A percentile compares a stretch with the other conserved stretches of the same genome.
phyloP scores from a whole-genome alignment of 768 basidiomycete species.

The Leccinum disarticulatum region DNA sequence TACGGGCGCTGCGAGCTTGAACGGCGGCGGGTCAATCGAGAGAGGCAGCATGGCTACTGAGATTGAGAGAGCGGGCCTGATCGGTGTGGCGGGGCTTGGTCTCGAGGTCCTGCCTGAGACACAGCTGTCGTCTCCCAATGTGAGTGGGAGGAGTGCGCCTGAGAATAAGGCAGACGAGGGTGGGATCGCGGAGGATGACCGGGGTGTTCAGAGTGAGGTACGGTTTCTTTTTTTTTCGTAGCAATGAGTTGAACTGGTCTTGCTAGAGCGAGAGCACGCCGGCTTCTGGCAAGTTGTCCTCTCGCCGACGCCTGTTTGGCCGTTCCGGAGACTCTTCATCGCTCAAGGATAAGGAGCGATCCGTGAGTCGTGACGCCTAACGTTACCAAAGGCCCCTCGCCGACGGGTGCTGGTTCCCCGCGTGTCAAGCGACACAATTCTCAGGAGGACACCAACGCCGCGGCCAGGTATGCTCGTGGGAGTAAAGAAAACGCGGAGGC shows the following conservation, averaged over 20 bases:
- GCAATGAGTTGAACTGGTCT: background rate
- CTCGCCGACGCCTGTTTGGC: constrained; percentile 59
- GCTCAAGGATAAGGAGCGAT: constrained; percentile 37
- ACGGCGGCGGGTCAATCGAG: constrained; percentile 25
- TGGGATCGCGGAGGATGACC: constrained; percentile 45
- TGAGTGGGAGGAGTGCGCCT: constrained; percentile 46
- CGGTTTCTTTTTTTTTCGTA: constrained; percentile 17
- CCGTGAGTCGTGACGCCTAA: constrained; percentile 27
- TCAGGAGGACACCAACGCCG: constrained; percentile 30
- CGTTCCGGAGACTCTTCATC: constrained; percentile 44
- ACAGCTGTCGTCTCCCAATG: constrained; percentile 63
- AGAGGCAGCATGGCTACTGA: constrained; percentile 16
- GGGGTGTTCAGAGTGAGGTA: constrained; percentile 68
- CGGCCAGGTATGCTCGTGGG: constrained; percentile 41
- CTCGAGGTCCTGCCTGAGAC: constrained; percentile 41
- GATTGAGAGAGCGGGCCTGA: constrained; percentile 19
- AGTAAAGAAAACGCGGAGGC: constrained; percentile 55
- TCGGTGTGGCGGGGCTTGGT: constrained; percentile 29
- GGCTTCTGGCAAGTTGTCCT: constrained; percentile 33
- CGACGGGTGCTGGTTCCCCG: constrained; percentile 23
- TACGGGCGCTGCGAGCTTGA: constrained; percentile 22
- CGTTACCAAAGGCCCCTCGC: constrained; percentile 30
- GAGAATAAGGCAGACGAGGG: constrained; percentile 34
- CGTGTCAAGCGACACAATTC: constrained; percentile 21
- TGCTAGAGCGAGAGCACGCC: constrained; percentile 52